These are phyloP conservation scores for Casuarina cunninghamiana DNA, from an alignment of 306 rosid species.

Conservation along the genomic window DNA sequence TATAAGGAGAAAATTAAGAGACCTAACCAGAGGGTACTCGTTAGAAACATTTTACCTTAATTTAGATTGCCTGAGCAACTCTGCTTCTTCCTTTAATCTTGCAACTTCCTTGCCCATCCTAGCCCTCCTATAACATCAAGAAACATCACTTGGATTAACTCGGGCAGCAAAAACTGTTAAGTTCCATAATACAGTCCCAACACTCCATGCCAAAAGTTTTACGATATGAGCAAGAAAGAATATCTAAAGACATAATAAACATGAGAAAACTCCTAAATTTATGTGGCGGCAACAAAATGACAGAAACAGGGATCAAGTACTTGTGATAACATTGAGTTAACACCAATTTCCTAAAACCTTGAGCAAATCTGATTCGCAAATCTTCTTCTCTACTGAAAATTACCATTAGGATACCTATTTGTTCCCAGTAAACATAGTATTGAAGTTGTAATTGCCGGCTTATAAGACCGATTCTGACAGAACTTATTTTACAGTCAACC, in stretches of 20 bases:
- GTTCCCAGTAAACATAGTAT: background rate
- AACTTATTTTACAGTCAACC: too few species aligned
- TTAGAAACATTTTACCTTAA: slow-evolving; percentile 31
- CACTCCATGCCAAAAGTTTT: background rate
- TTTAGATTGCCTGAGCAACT: slow-evolving; percentile 25
- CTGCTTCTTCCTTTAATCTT: slow-evolving; percentile 47
- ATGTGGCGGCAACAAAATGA: background rate
- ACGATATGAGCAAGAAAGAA: background rate
- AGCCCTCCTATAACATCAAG: slow-evolving; percentile 46
- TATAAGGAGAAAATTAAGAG: background rate
- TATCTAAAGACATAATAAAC: background rate
- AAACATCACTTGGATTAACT: slow-evolving; percentile 11
- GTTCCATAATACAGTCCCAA: background rate
- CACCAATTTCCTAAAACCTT: background rate
- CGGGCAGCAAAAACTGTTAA: background rate
- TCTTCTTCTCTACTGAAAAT: background rate
- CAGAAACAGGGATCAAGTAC: background rate
- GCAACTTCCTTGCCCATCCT: slow-evolving; percentile 57
- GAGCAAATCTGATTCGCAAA: background rate
- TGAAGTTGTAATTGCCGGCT: background rate
- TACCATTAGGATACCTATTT: background rate
- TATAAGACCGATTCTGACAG: background rate
- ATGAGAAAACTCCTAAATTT: background rate
- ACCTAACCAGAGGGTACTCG: background rate
- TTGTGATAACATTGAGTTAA: background rate